Evolutionary conservation across 2,329 filamentous ascomycete genomes (phyloP).

Genomic region (Ascochyta lentis): DNA sequence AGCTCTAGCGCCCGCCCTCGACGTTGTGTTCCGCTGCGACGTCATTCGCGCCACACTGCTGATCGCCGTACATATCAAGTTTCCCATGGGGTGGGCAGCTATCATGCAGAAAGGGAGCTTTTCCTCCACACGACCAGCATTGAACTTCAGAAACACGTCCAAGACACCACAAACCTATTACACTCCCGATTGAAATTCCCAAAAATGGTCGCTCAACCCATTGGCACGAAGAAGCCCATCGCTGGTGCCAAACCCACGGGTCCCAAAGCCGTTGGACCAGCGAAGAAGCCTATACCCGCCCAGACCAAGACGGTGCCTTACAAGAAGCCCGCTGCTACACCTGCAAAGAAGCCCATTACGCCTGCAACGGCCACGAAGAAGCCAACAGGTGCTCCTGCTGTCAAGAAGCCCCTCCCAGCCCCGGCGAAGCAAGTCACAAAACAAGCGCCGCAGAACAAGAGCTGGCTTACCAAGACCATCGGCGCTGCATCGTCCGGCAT

Average conservation of each 20-base stretch:
- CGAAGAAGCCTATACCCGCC: conserved; percentile 25
- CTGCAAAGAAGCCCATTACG: conserved; percentile 21
- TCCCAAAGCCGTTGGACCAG: conserved; percentile 24
- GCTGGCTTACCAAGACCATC: conserved; percentile 55
- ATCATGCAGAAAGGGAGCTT: neutral
- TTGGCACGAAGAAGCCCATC: conserved; percentile 34
- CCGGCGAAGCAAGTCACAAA: conserved; percentile 11
- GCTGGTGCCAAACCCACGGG: conserved; percentile 19
- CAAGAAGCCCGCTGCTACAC: conserved; percentile 23
- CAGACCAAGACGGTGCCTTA: conserved; percentile 24
- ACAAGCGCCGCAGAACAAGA: conserved; percentile 43
- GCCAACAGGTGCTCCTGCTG: conserved; percentile 6
- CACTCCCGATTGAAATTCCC: neutral
- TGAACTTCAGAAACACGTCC: neutral
- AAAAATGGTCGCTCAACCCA: conserved; percentile 35
- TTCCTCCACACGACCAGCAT: neutral
- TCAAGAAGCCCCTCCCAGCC: conserved; percentile 21
- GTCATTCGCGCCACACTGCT: conserved; percentile 26
- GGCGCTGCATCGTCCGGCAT: conserved; percentile 52
- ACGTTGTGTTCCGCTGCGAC: conserved; percentile 17
- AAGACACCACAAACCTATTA: neutral
- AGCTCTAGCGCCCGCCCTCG: conserved; percentile 16
- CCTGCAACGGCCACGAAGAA: conserved; percentile 5
- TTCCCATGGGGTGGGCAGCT: conserved; percentile 16
- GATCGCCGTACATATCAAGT: conserved; percentile 12